Evolutionary conservation across 225 moss, liverwort and hornwort species (phyloP), one percentile per base, ranked within the genome.

Genomic region (Bryoerythrophyllum caledonicum): DNA sequence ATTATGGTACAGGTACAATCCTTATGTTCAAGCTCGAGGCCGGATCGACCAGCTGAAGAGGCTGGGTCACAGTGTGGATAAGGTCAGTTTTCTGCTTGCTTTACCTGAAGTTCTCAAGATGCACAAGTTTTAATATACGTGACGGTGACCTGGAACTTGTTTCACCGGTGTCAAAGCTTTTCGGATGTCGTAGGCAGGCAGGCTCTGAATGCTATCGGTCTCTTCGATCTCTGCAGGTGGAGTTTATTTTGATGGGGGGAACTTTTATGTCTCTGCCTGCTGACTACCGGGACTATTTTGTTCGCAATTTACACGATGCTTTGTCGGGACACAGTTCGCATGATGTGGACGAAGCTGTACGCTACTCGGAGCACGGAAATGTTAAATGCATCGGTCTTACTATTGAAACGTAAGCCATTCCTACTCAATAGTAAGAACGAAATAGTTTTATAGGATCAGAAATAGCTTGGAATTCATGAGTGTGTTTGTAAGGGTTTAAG

Each of bases 171-270:
- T 73, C 12, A 46, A 28, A 13, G 72, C 37, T 3, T 37, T 2
- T 17, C 26, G 38, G 40, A 15, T 60, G 49, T 66, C 23, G 46
- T 69, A 58, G 44, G 78, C 57, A 59, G 46, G 78, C 58, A 63
- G 1, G 17, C 35, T 69, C 37, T 67, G 68, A 40, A 54, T 72
- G 30, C 24, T 40, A 11, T 37, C 2, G 46, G 64, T 8, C 16
- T 70, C 26, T 35, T 84, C 46, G 21, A 60, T 68, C 56, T 80
- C 17, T 83, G 80, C 91, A 96, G 96, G 97, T 99, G 78, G 99
- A 99, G 82, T 99, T 95, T 52, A 99, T 99, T 81, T 67, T 99
- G 76, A 99, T 99, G 99, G 99, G 99, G 51, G 99, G 99, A 77
- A 99, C 99, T 57, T 99, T 99, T 59, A 99, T 99, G 99, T 99